These are phyloP conservation scores for Zizania latifolia DNA, from an alignment of 176 grass and related monocot genomes.

Conservation along the genomic window DNA sequence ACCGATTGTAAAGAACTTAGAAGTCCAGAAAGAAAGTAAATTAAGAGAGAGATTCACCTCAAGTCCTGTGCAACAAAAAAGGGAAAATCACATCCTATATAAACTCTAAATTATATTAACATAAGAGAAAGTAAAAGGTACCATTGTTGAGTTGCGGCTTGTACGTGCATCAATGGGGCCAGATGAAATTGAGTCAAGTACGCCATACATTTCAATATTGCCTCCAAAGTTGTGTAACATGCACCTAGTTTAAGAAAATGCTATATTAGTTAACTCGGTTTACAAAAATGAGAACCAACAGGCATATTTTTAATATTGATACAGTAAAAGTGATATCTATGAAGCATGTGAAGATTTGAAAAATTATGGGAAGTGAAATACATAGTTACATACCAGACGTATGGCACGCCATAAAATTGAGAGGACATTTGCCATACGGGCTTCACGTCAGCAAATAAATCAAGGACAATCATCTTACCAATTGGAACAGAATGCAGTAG, in stretches of 20 bases:
- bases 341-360: not conserved
- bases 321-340: not conserved
- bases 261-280: slow-evolving; percentile 7
- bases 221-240: slow-evolving; percentile 99
- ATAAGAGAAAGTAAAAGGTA: slow-evolving; percentile 18
- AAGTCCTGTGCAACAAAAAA: not conserved
- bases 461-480: slow-evolving; percentile 99
- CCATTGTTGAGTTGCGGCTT: slow-evolving; percentile 91
- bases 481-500: slow-evolving; percentile 90
- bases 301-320: not conserved
- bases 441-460: slow-evolving; percentile 98
- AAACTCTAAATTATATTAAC: slow-evolving; percentile 2
- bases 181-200: slow-evolving; percentile 81
- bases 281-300: not conserved
- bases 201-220: slow-evolving; percentile 96
- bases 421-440: slow-evolving; percentile 88
- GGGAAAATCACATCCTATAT: not conserved
- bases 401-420: slow-evolving; percentile 90
- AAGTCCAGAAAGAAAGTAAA: not conserved
- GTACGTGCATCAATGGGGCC: slow-evolving; percentile 72
- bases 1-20: not conserved
- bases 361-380: not conserved
- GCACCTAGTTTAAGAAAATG: slow-evolving; percentile 60
- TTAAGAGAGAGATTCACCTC: not conserved
- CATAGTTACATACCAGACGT: slow-evolving; percentile 55